Base-by-base conservation (phyloP, 805 yeast genomes). In the Metschnikowia bowlesiae region DNA sequence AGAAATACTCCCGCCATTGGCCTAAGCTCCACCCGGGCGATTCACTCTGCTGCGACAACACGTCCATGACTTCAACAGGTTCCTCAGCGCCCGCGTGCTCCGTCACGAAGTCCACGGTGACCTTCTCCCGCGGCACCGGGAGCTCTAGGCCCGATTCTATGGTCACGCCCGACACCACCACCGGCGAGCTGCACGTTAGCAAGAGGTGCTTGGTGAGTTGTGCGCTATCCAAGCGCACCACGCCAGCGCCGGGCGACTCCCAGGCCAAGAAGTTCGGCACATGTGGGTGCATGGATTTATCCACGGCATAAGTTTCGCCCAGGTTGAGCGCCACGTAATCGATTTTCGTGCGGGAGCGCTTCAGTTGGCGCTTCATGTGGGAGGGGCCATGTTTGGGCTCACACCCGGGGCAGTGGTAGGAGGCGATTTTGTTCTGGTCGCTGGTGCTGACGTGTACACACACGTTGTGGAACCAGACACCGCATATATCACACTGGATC, bases 41-140 rank as follows among this genome's bases (percentile, higher is more conserved):
- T 29, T 72, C 74, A 36, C 81, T 78, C 49, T 85, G 84, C 60
- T 90, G 97, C 0, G 95, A 84, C 22, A 86, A 73, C 3, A 89
- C 96, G 63, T 90, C 96, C 92, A 90, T 88, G 1, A 90, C 96
- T 49, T 88, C 95, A 1, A 90, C 78, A 0, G 76, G 77, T 4
- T 69, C 68, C 36, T 83, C 85, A 4, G 68, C 78, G 0, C 96
- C 96, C 29, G 89, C 76, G 10, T 73, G 61, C 5, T 76, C 75
- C 0, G 85, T 71, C 0, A 88, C 75, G 52, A 80, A 70, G 40
- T 77, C 73, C 6, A 88, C 82, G 7, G 81, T 75, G 37, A 87
- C 69, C 4, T 66, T 59, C 6, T 61, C 59, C 9, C 61, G 57
- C 1, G 55, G 37, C 5, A 34, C 26, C 0, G 96, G 95, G n/a